phyloP scores from a whole-genome alignment of 1,139 yeast genomes.

The Blastobotrys illinoisensis region DNA sequence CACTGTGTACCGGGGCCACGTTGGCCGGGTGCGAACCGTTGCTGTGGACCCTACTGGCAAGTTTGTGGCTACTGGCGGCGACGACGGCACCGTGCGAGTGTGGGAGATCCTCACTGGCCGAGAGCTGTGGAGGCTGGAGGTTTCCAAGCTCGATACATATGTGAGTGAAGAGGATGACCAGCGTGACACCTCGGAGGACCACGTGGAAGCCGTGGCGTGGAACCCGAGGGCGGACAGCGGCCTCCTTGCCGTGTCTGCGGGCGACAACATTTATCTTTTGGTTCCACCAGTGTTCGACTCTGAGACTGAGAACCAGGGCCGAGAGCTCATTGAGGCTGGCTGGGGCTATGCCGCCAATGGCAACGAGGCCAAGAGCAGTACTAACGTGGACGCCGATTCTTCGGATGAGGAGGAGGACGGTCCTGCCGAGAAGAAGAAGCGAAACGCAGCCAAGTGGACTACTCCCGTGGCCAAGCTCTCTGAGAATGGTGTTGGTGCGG shows the following conservation, averaged over 20 bases:
- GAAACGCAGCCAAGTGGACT: conserved; percentile 74
- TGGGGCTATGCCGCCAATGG: conserved; percentile 79
- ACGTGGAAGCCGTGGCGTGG: conserved; percentile 83
- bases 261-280: conserved; percentile 68
- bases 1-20: conserved; percentile 77
- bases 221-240: conserved; percentile 67
- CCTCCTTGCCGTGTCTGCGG: conserved; percentile 76
- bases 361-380: conserved; percentile 37
- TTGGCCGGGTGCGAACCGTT: conserved; percentile 72
- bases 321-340: conserved; percentile 77
- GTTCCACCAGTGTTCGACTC: conserved; percentile 91
- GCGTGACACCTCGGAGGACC: conserved; percentile 50
- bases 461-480: conserved; percentile 66
- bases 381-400: conserved; percentile 27
- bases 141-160: conserved; percentile 36
- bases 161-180: conserved; percentile 38
- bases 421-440: conserved; percentile 40
- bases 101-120: conserved; percentile 98
- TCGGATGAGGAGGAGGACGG: conserved; percentile 30
- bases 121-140: conserved; percentile 65
- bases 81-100: conserved; percentile 89
- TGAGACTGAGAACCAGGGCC: conserved; percentile 78
- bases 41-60: conserved; percentile 85
- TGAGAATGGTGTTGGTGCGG: conserved; percentile 65
- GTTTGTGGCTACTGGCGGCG: conserved; percentile 97